Percentiles rank a stretch among this genome's conserved stretches.
Evolutionary conservation across 257 asterid species (phyloP).

Genomic region (Nicotiana sylvestris): DNA sequence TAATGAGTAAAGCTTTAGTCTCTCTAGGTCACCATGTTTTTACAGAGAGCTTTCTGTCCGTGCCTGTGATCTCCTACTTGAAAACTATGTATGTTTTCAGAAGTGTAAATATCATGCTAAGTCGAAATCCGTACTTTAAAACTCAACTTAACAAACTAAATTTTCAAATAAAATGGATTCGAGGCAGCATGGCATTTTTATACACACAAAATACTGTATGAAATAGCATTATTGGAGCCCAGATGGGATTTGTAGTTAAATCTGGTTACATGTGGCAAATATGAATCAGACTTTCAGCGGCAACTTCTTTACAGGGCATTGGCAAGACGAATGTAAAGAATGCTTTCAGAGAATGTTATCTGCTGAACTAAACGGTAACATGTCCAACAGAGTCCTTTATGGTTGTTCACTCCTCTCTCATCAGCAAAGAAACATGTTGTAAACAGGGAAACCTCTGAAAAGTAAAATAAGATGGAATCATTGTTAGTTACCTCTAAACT

Average conservation of each 20-base stretch:
- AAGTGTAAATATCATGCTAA: neutral
- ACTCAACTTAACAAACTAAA: neutral
- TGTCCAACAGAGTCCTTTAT: too few species aligned
- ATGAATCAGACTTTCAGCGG: too few species aligned
- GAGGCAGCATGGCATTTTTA: neutral
- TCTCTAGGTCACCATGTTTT: neutral
- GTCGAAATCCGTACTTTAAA: neutral
- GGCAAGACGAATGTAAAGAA: too few species aligned
- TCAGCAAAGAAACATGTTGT: too few species aligned
- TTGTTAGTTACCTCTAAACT: slow-evolving; percentile 70
- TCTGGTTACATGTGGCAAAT: neutral
- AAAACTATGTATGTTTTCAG: neutral
- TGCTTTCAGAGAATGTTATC: too few species aligned
- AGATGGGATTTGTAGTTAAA: neutral
- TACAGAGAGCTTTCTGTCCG: too few species aligned
- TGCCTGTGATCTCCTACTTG: neutral
- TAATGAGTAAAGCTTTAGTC: neutral
- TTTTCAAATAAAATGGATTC: too few species aligned
- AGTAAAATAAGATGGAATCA: slow-evolving; percentile 9
- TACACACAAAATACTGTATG: neutral
- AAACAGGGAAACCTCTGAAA: neutral
- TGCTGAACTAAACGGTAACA: too few species aligned
- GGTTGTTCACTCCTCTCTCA: too few species aligned
- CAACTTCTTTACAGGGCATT: too few species aligned
- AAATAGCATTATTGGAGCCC: neutral